Conservation (phyloP, 257 asterid genomes). For the Solanum pinnatisectum region DNA sequence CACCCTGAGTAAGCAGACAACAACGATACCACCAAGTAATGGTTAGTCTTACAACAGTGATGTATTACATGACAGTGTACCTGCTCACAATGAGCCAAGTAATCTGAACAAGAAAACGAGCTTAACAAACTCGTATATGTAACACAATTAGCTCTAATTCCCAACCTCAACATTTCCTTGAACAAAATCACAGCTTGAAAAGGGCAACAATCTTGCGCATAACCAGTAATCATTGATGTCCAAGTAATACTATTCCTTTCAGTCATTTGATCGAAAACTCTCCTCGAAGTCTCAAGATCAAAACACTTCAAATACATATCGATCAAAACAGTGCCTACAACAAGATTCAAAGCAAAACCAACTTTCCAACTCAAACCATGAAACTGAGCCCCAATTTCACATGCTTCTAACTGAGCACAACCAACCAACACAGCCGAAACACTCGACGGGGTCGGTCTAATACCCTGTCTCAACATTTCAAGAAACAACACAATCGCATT, state of each 20-base stretch:
- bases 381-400: constrained; percentile 42
- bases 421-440: constrained; percentile 40
- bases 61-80: constrained; percentile 37
- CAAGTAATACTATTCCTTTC: constrained; percentile 35
- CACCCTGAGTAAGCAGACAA: constrained; percentile 38
- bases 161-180: constrained; percentile 33
- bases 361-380: constrained; percentile 41
- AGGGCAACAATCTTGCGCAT: constrained; percentile 24
- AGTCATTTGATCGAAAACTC: constrained; percentile 31
- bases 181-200: constrained; percentile 28
- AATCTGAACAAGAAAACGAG: constrained; percentile 31
- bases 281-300: constrained; percentile 28
- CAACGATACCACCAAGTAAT: constrained; percentile 31
- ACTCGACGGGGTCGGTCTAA: constrained; percentile 23
- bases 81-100: constrained; percentile 37
- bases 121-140: constrained; percentile 40
- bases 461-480: constrained; percentile 31
- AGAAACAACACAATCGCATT: constrained; percentile 24
- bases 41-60: constrained; percentile 39
- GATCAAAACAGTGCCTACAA: constrained; percentile 53
- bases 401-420: constrained; percentile 33
- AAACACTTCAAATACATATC: constrained; percentile 46
- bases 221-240: constrained; percentile 49
- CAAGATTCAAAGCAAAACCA: constrained; percentile 33
- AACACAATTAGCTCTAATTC: constrained; percentile 22